These are phyloP conservation scores for Gracilaria domingensis DNA, from an alignment of 23 red algal species.

Conservation along the genomic window DNA sequence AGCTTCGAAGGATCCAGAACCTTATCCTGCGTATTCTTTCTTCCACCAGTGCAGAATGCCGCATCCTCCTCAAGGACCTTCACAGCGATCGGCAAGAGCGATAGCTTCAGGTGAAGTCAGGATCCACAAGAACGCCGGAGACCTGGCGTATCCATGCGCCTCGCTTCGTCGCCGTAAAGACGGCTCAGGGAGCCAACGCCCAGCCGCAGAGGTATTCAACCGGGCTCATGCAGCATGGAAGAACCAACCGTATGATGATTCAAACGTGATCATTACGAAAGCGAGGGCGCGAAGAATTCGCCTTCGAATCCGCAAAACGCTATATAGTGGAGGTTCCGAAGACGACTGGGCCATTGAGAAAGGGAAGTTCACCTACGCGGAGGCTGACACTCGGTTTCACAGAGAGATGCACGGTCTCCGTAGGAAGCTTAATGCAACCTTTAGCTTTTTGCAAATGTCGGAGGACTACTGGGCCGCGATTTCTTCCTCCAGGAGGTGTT, in stretches of 20 bases:
- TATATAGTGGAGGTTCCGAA: background rate
- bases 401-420: background rate
- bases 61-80: too few relatives aligned
- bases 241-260: background rate
- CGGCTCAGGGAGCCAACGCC: background rate
- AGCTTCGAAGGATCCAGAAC: too few relatives aligned
- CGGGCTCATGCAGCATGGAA: background rate
- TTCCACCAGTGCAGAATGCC: too few relatives aligned
- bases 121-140: background rate
- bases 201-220: background rate
- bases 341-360: background rate
- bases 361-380: background rate
- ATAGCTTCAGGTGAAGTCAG: background rate
- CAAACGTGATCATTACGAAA: background rate
- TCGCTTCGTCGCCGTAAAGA: background rate
- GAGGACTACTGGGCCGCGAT: constrained; percentile 6
- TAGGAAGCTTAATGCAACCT: constrained; percentile 1
- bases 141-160: background rate
- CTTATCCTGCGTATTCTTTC: too few relatives aligned
- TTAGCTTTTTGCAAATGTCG: background rate
- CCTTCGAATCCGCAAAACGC: background rate
- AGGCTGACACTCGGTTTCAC: background rate
- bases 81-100: too few relatives aligned
- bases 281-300: background rate
- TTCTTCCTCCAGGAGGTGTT: too few relatives aligned